Evolutionary conservation across 805 yeast genomes (phyloP), one percentile per base, ranked within the genome.

Genomic region (Candida xyloterini): DNA sequence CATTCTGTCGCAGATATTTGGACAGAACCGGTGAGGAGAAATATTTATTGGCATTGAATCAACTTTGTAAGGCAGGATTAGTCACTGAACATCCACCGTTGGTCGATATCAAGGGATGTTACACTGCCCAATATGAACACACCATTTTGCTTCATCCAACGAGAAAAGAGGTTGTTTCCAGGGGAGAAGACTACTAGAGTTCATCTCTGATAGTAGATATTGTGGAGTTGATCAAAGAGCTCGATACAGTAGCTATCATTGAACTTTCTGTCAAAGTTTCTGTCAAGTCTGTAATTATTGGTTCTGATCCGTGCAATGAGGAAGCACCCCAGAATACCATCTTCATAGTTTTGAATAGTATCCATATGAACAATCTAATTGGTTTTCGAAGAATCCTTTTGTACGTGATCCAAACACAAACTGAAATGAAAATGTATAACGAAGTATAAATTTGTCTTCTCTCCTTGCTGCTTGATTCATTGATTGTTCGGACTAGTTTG

Each of bases 51-150:
- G 96, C 95, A 5, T 74, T 93, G 63, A 88, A 84, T 65, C 83
- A 78, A 53, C 71, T 93, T 58, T 95, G 88, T 38, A 81, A 79
- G 59, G 76, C 84, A 7, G 98, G 96, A 4, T 67, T 85, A n/a
- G 87, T 93, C 7, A 84, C 84, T 54, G 99, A 88, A 50, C 89
- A 93, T 55, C 96, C 97, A 13, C 99, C 99, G 6, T 68, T 93
- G 50, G 81, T 77, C 39, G 99, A 93, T 60, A 65, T 73, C 14
- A 74, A 71, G 44, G 98, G 98, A 10, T 74, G 84, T 33, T 90
- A 85, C 72, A 93, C 98, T 27, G 99, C 99, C 0, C 99, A 93
- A 65, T 91, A 66, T 57, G 99, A 93, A 63, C 99, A 93, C 67
- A 93, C 99, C 1, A 76, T 91, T 33, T 70, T 93, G 50, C 69